Evolutionary conservation across 2,329 filamentous ascomycete species (phyloP).

Genomic region (Drechslerella coelobrocha): DNA sequence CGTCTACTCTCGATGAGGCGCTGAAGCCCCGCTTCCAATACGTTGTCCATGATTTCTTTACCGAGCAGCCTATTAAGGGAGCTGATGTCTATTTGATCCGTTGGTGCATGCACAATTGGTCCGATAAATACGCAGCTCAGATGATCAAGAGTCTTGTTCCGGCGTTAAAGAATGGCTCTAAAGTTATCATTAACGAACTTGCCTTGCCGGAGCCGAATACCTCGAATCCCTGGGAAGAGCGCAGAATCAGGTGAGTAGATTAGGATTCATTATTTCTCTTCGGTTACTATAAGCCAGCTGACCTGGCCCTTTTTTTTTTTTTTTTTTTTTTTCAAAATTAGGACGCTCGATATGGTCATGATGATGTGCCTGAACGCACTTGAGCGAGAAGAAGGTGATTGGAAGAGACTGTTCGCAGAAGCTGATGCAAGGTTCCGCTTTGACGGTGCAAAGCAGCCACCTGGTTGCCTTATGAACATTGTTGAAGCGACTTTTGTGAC

Average conservation of each 20-base stretch:
- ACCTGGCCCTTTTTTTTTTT: no score
- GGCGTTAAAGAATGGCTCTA: constrained; percentile 65
- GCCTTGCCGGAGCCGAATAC: constrained; percentile 53
- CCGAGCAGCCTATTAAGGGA: constrained; percentile 63
- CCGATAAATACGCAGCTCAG: constrained; percentile 63
- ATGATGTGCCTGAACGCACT: constrained; percentile 57
- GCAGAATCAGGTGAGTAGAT: constrained; percentile 53
- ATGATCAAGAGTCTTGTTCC: constrained; percentile 64
- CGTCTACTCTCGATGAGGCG: constrained; percentile 17
- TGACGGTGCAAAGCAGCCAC: constrained; percentile 31
- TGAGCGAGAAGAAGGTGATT: constrained; percentile 57
- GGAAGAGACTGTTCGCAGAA: constrained; percentile 55
- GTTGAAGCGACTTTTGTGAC: constrained; percentile 46
- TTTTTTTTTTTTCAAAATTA: constrained; percentile 50
- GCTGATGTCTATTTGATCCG: constrained; percentile 69
- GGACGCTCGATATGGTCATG: constrained; percentile 58
- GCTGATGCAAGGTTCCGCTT: constrained; percentile 53
- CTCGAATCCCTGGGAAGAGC: constrained; percentile 50
- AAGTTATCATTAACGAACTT: constrained; percentile 60
- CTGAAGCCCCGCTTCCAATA: constrained; percentile 56
- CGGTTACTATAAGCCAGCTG: constrained; percentile 11
- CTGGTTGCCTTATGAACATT: constrained; percentile 49
- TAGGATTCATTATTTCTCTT: background rate
- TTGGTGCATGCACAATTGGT: constrained; percentile 69
- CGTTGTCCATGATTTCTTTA: constrained; percentile 67